Percentiles rank a stretch among this genome's conserved stretches.
phyloP scores from a whole-genome alignment of 1,139 yeast species.

The Yamadazyma songkhlaensis region DNA sequence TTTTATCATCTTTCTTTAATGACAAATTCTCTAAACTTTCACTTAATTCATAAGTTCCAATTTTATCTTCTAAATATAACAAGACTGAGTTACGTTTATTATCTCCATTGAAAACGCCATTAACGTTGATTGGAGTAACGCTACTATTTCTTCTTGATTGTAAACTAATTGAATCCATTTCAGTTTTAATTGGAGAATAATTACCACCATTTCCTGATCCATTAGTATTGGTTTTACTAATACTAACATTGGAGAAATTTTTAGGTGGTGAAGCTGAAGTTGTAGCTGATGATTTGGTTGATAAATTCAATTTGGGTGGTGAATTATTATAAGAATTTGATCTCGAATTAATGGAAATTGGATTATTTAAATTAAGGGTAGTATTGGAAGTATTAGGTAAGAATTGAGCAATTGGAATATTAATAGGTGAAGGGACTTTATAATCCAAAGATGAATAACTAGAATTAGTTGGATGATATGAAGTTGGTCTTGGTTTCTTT shows the following conservation, averaged over 20 bases:
- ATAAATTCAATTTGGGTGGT: slow-evolving; percentile 14
- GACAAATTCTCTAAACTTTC: slow-evolving; percentile 15
- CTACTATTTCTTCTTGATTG: slow-evolving; percentile 40
- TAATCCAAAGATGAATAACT: slow-evolving; percentile 45
- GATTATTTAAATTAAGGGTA: slow-evolving; percentile 1
- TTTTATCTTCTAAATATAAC: slow-evolving; percentile 46
- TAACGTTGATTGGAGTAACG: slow-evolving; percentile 46
- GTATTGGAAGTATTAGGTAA: slow-evolving; percentile 19
- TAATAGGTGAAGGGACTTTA: slow-evolving; percentile 28
- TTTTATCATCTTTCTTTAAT: neutral
- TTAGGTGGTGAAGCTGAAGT: slow-evolving; percentile 9
- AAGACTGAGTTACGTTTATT: slow-evolving; percentile 42
- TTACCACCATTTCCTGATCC: slow-evolving; percentile 6
- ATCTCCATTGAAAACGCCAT: slow-evolving; percentile 38
- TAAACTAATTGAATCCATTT: slow-evolving; percentile 13
- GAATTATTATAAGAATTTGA: slow-evolving; percentile 6
- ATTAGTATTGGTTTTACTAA: slow-evolving; percentile 7
- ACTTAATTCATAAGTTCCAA: slow-evolving; percentile 40
- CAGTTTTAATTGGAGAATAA: slow-evolving; percentile 16
- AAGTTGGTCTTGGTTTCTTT: slow-evolving; percentile 74
- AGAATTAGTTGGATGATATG: slow-evolving; percentile 76
- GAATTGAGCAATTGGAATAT: slow-evolving; percentile 36
- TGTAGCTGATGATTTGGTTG: slow-evolving; percentile 8
- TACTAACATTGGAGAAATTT: slow-evolving; percentile 1
- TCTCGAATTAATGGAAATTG: slow-evolving; percentile 4